These are phyloP conservation scores for Ceratocystis destructans DNA, from an alignment of 2,329 filamentous ascomycete species.

Conservation along the genomic window DNA sequence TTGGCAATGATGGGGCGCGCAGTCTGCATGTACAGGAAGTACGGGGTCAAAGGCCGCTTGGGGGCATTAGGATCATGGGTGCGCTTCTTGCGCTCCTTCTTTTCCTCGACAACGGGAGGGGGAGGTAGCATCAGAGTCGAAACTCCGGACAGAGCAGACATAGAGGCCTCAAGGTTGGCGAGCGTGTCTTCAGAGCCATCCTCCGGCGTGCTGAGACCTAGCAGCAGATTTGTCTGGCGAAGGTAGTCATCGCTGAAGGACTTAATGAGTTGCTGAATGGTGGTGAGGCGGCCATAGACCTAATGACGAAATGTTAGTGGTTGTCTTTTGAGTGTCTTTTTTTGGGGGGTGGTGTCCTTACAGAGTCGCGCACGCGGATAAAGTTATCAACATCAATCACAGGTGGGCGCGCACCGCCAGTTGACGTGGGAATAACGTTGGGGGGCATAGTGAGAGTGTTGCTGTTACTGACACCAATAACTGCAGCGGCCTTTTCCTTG, in stretches of 20 bases:
- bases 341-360: slow-evolving; percentile 37
- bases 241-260: slow-evolving; percentile 73
- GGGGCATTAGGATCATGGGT: slow-evolving; percentile 84
- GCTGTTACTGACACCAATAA: slow-evolving; percentile 17
- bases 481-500: slow-evolving; percentile 28
- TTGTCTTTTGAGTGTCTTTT: not conserved
- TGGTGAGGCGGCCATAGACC: slow-evolving; percentile 48
- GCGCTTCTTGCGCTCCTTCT: slow-evolving; percentile 83
- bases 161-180: slow-evolving; percentile 38
- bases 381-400: slow-evolving; percentile 61
- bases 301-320: slow-evolving; percentile 26
- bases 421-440: slow-evolving; percentile 29
- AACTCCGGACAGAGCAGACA: slow-evolving; percentile 35
- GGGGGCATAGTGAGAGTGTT: slow-evolving; percentile 22
- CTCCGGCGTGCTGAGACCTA: slow-evolving; percentile 46
- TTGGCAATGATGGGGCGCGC: slow-evolving; percentile 69
- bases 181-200: slow-evolving; percentile 33
- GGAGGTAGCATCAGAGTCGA: slow-evolving; percentile 28
- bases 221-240: slow-evolving; percentile 72
- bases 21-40: slow-evolving; percentile 87
- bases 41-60: slow-evolving; percentile 85
- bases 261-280: slow-evolving; percentile 65
- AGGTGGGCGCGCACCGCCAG: slow-evolving; percentile 9
- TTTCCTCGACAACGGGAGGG: slow-evolving; percentile 44
- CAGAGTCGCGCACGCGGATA: slow-evolving; percentile 65